phyloP scores from a whole-genome alignment of 2,329 filamentous ascomycete species.

The Fusarium sp. region DNA sequence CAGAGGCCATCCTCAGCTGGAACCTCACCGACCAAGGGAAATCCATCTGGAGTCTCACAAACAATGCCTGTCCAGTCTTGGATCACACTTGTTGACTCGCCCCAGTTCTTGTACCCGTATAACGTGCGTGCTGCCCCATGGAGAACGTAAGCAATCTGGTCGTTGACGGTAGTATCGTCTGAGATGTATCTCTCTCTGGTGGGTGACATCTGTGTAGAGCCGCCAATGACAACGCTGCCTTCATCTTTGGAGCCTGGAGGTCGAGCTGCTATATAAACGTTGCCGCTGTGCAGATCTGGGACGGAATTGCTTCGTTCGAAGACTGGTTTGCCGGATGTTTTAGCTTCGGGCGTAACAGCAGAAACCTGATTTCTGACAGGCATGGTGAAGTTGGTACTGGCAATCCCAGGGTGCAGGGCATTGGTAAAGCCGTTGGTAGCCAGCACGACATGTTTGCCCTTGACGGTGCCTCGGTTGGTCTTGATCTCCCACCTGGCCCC shows the following conservation, averaged over 20 bases:
- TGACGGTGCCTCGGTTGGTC: constrained; percentile 21
- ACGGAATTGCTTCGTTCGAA: constrained; percentile 23
- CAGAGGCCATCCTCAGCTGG: constrained; percentile 27
- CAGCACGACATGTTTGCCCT: constrained; percentile 25
- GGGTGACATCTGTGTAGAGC: constrained; percentile 26
- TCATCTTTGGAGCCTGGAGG: constrained; percentile 12
- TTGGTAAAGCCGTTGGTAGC: constrained; percentile 29
- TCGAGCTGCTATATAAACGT: constrained; percentile 24
- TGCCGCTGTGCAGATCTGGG: constrained; percentile 16
- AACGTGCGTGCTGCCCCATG: constrained; percentile 23
- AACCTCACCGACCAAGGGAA: constrained; percentile 19
- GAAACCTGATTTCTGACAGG: constrained; percentile 25
- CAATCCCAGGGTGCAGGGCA: constrained; percentile 16
- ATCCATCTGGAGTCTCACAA: constrained; percentile 20
- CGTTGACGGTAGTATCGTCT: constrained; percentile 17
- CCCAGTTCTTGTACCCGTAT: constrained; percentile 22
- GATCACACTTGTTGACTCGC: constrained; percentile 15
- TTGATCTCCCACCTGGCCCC: constrained; percentile 24
- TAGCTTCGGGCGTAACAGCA: neutral
- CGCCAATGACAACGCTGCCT: constrained; percentile 19
- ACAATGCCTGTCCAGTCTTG: constrained; percentile 28
- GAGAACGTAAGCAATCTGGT: constrained; percentile 12
- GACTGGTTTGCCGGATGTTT: neutral
- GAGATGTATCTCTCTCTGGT: constrained; percentile 14
- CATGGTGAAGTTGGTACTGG: constrained; percentile 29